Conservation (phyloP, 2,329 filamentous ascomycete genomes). For the Stemphylium vesicarium region DNA sequence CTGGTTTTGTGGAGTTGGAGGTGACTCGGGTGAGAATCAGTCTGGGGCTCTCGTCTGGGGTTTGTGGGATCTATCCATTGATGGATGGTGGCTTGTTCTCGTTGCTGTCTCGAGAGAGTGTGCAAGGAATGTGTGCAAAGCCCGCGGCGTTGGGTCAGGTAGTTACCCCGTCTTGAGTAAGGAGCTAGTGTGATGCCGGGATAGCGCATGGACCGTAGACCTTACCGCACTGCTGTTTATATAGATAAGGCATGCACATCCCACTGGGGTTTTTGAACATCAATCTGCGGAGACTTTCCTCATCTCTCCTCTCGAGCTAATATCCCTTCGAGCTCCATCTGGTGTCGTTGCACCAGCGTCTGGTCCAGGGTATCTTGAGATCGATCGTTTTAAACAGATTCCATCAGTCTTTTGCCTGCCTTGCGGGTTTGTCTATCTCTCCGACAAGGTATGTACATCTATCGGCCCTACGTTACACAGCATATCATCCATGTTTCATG, state of each 20-base stretch:
- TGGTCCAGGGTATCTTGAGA: conserved; percentile 10
- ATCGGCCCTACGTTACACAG: not conserved
- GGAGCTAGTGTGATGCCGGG: conserved; percentile 9
- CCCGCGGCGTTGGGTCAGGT: conserved; percentile 20
- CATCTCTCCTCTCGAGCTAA: conserved; percentile 14
- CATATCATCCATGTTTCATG: not conserved
- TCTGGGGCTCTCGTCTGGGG: conserved; percentile 17
- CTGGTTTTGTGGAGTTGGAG: not conserved
- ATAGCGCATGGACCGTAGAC: conserved; percentile 30
- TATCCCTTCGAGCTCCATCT: conserved; percentile 1
- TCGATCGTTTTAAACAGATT: not conserved
- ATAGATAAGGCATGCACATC: conserved; percentile 26
- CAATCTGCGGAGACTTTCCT: conserved; percentile 27
- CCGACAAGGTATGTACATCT: conserved; percentile 13
- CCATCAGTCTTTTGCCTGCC: not conserved
- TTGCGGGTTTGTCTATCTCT: not conserved
- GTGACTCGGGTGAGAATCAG: conserved; percentile 2
- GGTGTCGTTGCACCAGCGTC: conserved; percentile 7
- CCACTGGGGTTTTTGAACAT: conserved; percentile 15
- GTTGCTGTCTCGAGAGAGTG: not conserved
- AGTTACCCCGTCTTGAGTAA: conserved; percentile 31
- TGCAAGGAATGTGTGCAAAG: conserved; percentile 19
- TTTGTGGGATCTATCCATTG: conserved; percentile 1
- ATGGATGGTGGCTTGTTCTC: not conserved
- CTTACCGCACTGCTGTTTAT: conserved; percentile 26